A percentile compares a stretch with the other conserved stretches of the same genome.
Conservation (phyloP, 495 filamentous ascomycete species). For the Trichoderma reesei region DNA sequence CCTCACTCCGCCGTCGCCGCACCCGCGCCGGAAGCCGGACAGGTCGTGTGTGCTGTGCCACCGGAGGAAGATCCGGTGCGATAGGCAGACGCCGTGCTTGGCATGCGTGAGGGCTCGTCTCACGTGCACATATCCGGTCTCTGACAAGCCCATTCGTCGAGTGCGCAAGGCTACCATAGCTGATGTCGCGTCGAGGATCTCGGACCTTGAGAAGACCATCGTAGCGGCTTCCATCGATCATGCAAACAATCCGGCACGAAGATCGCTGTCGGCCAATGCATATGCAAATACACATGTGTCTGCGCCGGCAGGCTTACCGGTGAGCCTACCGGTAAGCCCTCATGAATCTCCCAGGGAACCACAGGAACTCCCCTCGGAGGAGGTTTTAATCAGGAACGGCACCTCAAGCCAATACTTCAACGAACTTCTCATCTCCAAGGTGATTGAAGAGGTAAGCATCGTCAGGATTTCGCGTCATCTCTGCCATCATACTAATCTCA, state of each 20-base stretch:
- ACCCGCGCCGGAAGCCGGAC: background rate
- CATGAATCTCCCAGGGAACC: constrained; percentile 1
- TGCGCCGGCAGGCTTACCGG: background rate
- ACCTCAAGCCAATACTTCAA: constrained; percentile 11
- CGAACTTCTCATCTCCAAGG: constrained; percentile 6
- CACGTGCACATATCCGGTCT: constrained; percentile 5
- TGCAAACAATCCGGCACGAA: background rate
- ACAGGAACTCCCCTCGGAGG: background rate
- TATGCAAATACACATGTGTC: background rate
- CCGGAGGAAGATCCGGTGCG: constrained; percentile 10
- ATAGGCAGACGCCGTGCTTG: constrained; percentile 7
- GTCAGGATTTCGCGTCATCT: background rate
- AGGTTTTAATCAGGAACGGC: constrained; percentile 7
- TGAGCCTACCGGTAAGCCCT: background rate
- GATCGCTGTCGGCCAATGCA: background rate
- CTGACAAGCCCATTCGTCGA: constrained; percentile 1
- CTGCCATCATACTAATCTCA: background rate
- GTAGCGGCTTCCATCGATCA: background rate
- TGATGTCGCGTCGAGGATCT: constrained; percentile 1
- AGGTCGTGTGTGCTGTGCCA: constrained; percentile 6
- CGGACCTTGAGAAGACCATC: background rate
- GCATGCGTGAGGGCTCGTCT: constrained; percentile 5
- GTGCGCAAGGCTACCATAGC: constrained; percentile 5
- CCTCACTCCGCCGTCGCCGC: background rate
- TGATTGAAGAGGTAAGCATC: constrained; percentile 4